These are phyloP conservation scores for Diatrype stigma DNA, from an alignment of 2,329 filamentous ascomycete species.

Conservation along the genomic window DNA sequence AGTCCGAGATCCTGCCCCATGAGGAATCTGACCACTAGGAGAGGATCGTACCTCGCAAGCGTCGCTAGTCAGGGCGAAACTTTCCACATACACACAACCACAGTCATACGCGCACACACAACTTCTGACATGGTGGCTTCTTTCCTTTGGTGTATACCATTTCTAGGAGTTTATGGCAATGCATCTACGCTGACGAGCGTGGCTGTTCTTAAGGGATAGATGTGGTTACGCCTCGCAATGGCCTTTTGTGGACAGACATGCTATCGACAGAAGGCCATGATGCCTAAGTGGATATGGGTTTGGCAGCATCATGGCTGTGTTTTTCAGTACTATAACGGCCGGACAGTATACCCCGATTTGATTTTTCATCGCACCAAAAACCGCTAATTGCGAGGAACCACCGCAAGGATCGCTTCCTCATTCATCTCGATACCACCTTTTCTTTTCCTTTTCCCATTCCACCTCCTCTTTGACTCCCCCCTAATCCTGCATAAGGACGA, in stretches of 20 bases:
- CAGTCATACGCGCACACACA: too few species aligned
- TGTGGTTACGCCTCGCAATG: not conserved
- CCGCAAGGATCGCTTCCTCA: too few species aligned
- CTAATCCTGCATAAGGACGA: too few species aligned
- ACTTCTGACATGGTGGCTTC: not conserved
- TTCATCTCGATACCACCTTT: too few species aligned
- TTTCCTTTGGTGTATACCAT: not conserved
- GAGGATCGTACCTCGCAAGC: not conserved
- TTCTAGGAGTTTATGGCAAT: not conserved
- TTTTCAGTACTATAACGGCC: too few species aligned
- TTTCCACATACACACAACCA: not conserved
- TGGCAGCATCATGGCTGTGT: too few species aligned
- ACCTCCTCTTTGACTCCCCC: too few species aligned
- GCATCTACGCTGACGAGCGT: not conserved
- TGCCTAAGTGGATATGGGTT: too few species aligned
- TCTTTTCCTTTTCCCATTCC: too few species aligned
- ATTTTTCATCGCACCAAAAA: too few species aligned
- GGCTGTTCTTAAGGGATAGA: not conserved
- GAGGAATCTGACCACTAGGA: slow-evolving; percentile 13
- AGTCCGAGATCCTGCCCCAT: slow-evolving; percentile 21
- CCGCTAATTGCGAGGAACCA: too few species aligned
- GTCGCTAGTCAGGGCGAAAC: not conserved
- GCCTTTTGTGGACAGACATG: not conserved
- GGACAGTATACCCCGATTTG: too few species aligned
- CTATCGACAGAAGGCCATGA: not conserved